Base-by-base conservation (phyloP, 805 yeast species). In the Ogataea thermomethanolica region DNA sequence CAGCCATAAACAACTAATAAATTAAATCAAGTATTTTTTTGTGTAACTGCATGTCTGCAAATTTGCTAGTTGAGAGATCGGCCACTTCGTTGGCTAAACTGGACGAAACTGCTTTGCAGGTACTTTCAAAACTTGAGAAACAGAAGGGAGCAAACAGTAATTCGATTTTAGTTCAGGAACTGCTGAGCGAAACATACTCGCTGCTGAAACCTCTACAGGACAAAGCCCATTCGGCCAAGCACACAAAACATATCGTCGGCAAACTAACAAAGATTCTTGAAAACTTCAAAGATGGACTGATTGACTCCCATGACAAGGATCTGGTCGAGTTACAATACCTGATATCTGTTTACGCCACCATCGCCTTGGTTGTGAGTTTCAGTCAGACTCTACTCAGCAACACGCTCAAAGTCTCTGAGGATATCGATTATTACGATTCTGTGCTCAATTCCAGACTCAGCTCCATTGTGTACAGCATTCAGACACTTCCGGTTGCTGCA, bases 351-450 rank as follows among this genome's bases (percentile, higher is more conserved):
- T 58, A 59, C 30, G 40, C 56, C 3, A 34, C 52, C 4, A 36
- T 59, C 5, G 38, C 52, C 10, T 29, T 53, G 7, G 37, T 50
- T 9, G 30, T 54, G 2, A 25, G 39, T 1, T 31, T 50, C 5
- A 47, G 56, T 22, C 47, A 66, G 22, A 46, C 55, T 2, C 49
- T 75, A 21, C 51, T 76, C 27, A 50, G 53, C 6, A 57, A 61
- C 11, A 73, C 81, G 2, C 45, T 73, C 4, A 71, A 74, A 7
- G 47, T 74, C 10, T 44, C 59, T 15, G 68, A 67, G 29, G 74
- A 71, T 45, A 48, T 74, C n/a, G 58, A 58, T 24, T 78, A 76
- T 51, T 77, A 72, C 66, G 74, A 74, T 21, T 36, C 56, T 1
- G 53, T 68, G 0, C 49, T 64, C 3, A 49, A 62, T 9, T 65